Base-by-base conservation (phyloP, 2,329 filamentous ascomycete genomes). In the Exophiala calicioides region DNA sequence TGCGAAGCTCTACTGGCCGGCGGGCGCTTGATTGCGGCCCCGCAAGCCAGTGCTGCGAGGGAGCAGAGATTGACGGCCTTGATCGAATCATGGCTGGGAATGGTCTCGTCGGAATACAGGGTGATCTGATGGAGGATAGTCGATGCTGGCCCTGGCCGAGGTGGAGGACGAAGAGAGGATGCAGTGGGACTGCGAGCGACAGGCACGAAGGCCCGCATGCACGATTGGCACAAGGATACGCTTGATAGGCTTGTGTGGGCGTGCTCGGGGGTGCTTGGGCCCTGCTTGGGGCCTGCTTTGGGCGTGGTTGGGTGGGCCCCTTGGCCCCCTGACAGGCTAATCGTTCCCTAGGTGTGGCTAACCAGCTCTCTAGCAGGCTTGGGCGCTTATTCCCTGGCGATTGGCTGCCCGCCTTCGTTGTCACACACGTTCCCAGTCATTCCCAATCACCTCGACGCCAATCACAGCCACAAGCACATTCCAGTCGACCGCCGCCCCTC, bases 21-120 rank as follows among this genome's bases (percentile, higher is more conserved):
- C 44, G 39, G 45, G 52, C 44, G 36, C 40, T 48, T 56, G 53
- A 53, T 56, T 53, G 53, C 53, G 44, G 50, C 53, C 53, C 53
- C 53, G 53, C 53, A 41, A 42, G 47, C 38, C 38, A 19, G 46
- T 39, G 52, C n/a, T n/a, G n/a, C n/a, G n/a, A 50, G 40, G 29
- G 18, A 27, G 44, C 34, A 47, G 27, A 26, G 35, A 38, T 33
- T 51, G 39, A 7, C 32, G 13, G 37, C 24, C 19, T 18, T 36
- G 30, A 40, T 42, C 47, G 51, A 54, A 54, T 50, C 52, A 54
- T 51, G 36, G 47, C 36, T 21, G 32, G 32, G 32, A 5, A 23
- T 13, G 9, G 13, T 45, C 40, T 42, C 45, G 52, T 29, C 32
- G 18, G 24, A 16, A 51, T 54, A 44, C 52, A 51, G 40, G 47